A percentile compares a stretch with the other conserved stretches of the same genome.
Evolutionary conservation across 1,284 basidiomycete genomes (phyloP).

Genomic region (Fomitopsis schrenkii): DNA sequence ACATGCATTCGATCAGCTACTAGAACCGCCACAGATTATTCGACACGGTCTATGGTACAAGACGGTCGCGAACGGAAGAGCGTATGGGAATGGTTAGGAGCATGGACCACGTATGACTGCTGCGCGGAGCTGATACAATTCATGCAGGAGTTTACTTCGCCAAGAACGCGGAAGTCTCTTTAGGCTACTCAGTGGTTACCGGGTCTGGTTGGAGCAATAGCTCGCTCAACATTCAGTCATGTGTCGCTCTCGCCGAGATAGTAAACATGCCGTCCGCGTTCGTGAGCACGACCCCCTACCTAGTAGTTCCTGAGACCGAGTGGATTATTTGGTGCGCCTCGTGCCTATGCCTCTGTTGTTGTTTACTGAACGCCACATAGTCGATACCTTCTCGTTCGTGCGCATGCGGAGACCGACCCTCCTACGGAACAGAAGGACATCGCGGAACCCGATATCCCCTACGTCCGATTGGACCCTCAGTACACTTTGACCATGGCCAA

Average conservation of each 20-base stretch:
- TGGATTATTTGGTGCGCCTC: constrained; percentile 59
- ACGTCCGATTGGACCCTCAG: constrained; percentile 38
- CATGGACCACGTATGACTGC: background rate
- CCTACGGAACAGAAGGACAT: background rate
- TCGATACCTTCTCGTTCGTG: constrained; percentile 58
- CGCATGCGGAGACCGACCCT: background rate
- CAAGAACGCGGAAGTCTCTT: constrained; percentile 46
- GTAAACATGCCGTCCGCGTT: constrained; percentile 53
- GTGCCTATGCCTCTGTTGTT: background rate
- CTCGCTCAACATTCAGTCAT: constrained; percentile 35
- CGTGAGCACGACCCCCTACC: constrained; percentile 43
- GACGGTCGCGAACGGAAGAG: constrained; percentile 44
- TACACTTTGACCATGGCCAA: constrained; percentile 19
- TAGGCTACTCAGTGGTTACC: constrained; percentile 34
- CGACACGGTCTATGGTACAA: constrained; percentile 62
- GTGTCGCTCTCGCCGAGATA: constrained; percentile 57
- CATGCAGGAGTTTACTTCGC: constrained; percentile 57
- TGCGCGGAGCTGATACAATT: background rate
- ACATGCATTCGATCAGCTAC: background rate
- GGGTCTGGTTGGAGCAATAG: constrained; percentile 45
- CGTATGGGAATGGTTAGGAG: constrained; percentile 49
- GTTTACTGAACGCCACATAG: constrained; percentile 25
- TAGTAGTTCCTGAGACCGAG: constrained; percentile 53
- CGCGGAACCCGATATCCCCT: constrained; percentile 25
- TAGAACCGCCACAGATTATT: constrained; percentile 43